These are phyloP conservation scores for Neofusicoccum umdonicola DNA, from an alignment of 2,329 filamentous ascomycete species.

Conservation along the genomic window DNA sequence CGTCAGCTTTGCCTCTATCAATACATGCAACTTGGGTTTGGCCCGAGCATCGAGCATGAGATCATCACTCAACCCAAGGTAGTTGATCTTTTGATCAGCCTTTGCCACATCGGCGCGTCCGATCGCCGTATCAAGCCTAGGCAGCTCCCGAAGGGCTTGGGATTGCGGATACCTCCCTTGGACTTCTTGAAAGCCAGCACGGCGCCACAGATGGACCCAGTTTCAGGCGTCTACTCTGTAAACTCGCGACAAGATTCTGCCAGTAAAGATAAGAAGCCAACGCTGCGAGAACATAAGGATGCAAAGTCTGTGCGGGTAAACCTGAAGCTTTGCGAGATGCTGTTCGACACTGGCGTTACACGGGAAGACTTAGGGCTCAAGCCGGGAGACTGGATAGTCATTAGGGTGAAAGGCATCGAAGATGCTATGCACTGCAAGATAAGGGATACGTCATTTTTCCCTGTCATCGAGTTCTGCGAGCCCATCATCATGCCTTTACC, in stretches of 20 bases:
- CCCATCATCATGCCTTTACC: neutral
- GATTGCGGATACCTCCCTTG: conserved; percentile 49
- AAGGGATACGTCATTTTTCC: neutral
- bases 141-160: conserved; percentile 54
- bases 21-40: conserved; percentile 82
- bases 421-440: neutral
- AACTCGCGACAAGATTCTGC: too few species aligned
- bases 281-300: neutral
- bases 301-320: neutral
- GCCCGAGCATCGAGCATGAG: conserved; percentile 81
- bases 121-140: neutral
- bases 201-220: neutral
- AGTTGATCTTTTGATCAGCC: conserved; percentile 78
- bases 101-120: conserved; percentile 66
- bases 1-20: conserved; percentile 78
- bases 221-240: too few species aligned
- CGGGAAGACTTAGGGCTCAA: conserved; percentile 28
- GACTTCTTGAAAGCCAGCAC: conserved; percentile 19
- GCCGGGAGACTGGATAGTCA: conserved; percentile 53
- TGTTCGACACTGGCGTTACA: conserved; percentile 33
- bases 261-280: neutral
- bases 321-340: conserved; percentile 38
- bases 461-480: neutral
- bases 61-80: conserved; percentile 76
- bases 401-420: conserved; percentile 24